Percentiles rank a stretch among this genome's conserved stretches.
Evolutionary conservation across 441 rosid genomes (phyloP).

Genomic region (Eutrema salsugineum): DNA sequence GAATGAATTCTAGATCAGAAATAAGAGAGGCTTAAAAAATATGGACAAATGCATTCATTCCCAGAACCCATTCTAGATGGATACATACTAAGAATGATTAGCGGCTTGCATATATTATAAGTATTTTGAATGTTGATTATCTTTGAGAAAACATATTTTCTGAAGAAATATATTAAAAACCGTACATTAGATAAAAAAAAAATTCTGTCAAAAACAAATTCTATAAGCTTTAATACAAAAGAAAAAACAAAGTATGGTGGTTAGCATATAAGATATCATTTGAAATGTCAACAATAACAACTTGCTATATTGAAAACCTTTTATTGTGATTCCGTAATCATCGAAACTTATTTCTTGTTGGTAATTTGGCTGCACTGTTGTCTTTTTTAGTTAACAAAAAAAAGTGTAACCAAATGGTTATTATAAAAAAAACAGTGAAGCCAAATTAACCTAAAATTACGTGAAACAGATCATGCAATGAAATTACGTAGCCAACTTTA

Average conservation of each 20-base stretch:
- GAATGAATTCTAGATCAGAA: too few species aligned
- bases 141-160: too few species aligned
- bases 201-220: too few species aligned
- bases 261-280: conserved; percentile 5
- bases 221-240: neutral
- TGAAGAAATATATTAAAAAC: neutral
- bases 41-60: too few species aligned
- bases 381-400: neutral
- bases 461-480: conserved; percentile 10
- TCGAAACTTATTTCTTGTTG: conserved; percentile 17
- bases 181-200: neutral
- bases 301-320: conserved; percentile 1
- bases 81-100: too few species aligned
- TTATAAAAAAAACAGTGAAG: conserved; percentile 4
- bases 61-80: too few species aligned
- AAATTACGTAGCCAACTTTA: conserved; percentile 15
- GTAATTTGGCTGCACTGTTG: neutral
- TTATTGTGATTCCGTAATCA: conserved; percentile 18
- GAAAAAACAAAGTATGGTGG: neutral
- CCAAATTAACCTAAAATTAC: conserved; percentile 17
- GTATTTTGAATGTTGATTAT: too few species aligned
- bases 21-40: too few species aligned
- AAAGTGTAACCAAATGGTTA: neutral
- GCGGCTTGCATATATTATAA: too few species aligned
- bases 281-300: conserved; percentile 8